Evolutionary conservation across 768 basidiomycete species (phyloP), one percentile per base, ranked within the genome.

Genomic region (Heimioporus sp.): DNA sequence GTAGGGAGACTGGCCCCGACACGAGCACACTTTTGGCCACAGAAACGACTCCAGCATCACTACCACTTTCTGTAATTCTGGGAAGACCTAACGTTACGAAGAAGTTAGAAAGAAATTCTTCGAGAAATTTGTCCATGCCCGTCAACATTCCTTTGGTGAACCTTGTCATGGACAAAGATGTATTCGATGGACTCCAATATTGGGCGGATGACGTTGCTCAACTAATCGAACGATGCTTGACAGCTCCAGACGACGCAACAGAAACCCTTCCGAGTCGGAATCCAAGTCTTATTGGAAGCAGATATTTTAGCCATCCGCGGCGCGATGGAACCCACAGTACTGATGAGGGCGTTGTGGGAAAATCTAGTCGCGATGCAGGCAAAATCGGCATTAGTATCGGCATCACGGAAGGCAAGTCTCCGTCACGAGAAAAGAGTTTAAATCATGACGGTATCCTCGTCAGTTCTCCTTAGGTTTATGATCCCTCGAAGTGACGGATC

Each of bases 191-290:
- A 12, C 66, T 98, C 16, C 93, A 98, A 66, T 87, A 86, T 61
- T 91, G 88, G 77, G 86, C 85, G 8, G 97, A 99, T 63, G 94
- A 98, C 63, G 65, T 85, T 24, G 72, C 84, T n/a, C 91, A 89
- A 60, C 77, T 87, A 46, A 60, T 86, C 4, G 87, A 88, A 46
- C 75, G 72, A 15, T 68, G 74, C 7, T 46, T 56, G 38, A 43
- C 50, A 5, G 28, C 45, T 42, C 55, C 52, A 32, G 66, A 66
- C 24, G 58, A 51, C 8, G 65, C 53, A 35, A 57, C 57, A 16
- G 66, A 74, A 51, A 66, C 61, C 20, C 55, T 63, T 46, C 71
- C 72, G 51, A 82, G 79, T 54, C 73, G 73, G 48, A 81, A 85
- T 64, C 65, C 84, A 30, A 86, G 82, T 62, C 68, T 92, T 46